Conservation (phyloP, 306 rosid genomes). For the Sesbania bispinosa region DNA sequence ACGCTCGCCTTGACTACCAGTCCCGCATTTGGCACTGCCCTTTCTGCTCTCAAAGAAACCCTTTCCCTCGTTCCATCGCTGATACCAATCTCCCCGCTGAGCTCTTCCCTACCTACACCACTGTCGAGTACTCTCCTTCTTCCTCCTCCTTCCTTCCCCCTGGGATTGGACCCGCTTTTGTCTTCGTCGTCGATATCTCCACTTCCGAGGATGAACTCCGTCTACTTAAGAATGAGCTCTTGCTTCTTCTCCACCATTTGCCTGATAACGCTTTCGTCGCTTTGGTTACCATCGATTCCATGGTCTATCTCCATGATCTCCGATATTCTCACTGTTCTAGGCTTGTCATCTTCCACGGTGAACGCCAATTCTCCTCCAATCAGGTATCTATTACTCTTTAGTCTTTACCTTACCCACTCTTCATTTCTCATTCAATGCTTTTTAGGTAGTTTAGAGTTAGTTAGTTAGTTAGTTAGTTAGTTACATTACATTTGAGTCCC, state of each 20-base stretch:
- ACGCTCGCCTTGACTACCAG: constrained; percentile 77
- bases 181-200: constrained; percentile 62
- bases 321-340: constrained; percentile 58
- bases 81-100: constrained; percentile 90
- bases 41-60: constrained; percentile 59
- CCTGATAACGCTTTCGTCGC: constrained; percentile 66
- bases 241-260: constrained; percentile 56
- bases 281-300: constrained; percentile 67
- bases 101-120: constrained; percentile 85
- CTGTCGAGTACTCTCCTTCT: constrained; percentile 55
- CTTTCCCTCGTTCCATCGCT: constrained; percentile 71
- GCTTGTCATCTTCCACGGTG: constrained; percentile 53
- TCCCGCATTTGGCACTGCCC: constrained; percentile 92
- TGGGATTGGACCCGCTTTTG: constrained; percentile 57
- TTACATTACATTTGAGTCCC: no score
- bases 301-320: constrained; percentile 72
- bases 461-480: no score
- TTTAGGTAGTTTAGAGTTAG: no score
- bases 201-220: constrained; percentile 52
- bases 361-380: constrained; percentile 55
- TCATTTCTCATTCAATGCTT: not conserved
- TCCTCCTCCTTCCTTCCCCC: not conserved
- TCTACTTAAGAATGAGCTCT: constrained; percentile 59
- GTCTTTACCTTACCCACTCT: no score
- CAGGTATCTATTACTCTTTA: constrained; percentile 51